Base-by-base conservation (phyloP, 2,329 filamentous ascomycete species). In the Phoma sp. region DNA sequence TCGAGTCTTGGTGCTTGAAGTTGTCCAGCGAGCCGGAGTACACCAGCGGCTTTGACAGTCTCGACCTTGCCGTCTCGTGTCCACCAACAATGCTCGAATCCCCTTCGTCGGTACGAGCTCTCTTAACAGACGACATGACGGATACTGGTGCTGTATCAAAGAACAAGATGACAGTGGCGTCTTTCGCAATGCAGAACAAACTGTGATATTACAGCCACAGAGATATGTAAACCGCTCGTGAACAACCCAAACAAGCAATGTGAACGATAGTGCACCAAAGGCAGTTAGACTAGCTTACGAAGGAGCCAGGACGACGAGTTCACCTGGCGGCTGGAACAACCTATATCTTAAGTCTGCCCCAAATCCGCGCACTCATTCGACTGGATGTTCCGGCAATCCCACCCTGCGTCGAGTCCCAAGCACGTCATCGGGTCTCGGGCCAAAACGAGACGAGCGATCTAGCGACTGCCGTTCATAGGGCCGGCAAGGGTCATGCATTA, bases 1-100 rank as follows among this genome's bases (percentile, higher is more conserved):
- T 84, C 2, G 81, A 70, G 49, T 83, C 80, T 47, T 66, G 66
- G 7, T 65, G 52, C 38, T 60, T 63, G 50, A 65, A 68, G 10
- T 11, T 39, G 23, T 69, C 66, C 36, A 70, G 40, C 9, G 63
- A 59, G n/a, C 67, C 66, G 2, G 63, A 64, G 46, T 70, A 67
- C 4, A 48, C 18, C 38, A 70, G 48, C 8, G 66, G 65, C 46
- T 67, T 59, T 6, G 50, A 18, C 10, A 67, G 52, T 33, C 61
- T 64, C 25, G 66, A 58, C 23, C 63, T 53, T n/a, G 67, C 67
- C 32, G 27, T 55, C n/a, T 56, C 39, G 45, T 68, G 54, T 1
- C 67, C 66, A 7, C 66, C 67, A 38, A 66, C 7, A 13, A 66
- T 61, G 7, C 38, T 54, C 25, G 53, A 36, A 13, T 59, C 52